These are phyloP conservation scores for Naegleria lovaniensis DNA, from an alignment of 208 protist genomes.

Conservation along the genomic window DNA sequence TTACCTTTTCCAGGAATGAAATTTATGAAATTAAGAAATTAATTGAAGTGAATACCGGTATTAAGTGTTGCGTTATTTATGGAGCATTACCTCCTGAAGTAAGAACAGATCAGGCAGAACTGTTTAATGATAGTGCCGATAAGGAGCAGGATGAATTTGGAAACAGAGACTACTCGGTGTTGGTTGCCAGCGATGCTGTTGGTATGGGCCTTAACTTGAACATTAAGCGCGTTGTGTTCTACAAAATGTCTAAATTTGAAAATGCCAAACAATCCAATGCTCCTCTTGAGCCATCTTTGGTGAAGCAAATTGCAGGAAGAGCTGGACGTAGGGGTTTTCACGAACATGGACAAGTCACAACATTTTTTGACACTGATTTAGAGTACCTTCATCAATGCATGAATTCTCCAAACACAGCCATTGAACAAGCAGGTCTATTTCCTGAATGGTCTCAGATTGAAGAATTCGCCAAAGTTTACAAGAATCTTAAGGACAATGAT, in stretches of 20 bases:
- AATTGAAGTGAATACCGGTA: constrained; percentile 48
- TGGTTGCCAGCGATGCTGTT: constrained; percentile 85
- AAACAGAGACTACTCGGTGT: constrained; percentile 50
- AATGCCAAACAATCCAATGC: background rate
- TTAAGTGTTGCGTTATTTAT: constrained; percentile 72
- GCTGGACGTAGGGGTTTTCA: constrained; percentile 1
- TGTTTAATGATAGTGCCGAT: constrained; percentile 64
- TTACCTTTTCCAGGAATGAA: constrained; percentile 65
- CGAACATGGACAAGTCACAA: background rate
- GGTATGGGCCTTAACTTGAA: constrained; percentile 89
- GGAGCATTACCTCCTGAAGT: constrained; percentile 79
- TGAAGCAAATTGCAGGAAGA: constrained; percentile 1
- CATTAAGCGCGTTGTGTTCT: constrained; percentile 58
- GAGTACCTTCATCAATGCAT: background rate
- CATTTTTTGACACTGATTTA: background rate
- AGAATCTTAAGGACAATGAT: background rate
- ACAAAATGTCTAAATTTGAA: background rate
- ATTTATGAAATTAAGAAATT: constrained; percentile 57
- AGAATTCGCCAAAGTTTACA: background rate
- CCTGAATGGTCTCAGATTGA: background rate
- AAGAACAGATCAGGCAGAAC: constrained; percentile 61
- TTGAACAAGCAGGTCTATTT: background rate
- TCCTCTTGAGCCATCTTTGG: background rate
- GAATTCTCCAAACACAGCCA: background rate
- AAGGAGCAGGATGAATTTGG: background rate